Evolutionary conservation across 495 filamentous ascomycete genomes (phyloP).

Genomic region (Hypomontagnella submonticulosa): DNA sequence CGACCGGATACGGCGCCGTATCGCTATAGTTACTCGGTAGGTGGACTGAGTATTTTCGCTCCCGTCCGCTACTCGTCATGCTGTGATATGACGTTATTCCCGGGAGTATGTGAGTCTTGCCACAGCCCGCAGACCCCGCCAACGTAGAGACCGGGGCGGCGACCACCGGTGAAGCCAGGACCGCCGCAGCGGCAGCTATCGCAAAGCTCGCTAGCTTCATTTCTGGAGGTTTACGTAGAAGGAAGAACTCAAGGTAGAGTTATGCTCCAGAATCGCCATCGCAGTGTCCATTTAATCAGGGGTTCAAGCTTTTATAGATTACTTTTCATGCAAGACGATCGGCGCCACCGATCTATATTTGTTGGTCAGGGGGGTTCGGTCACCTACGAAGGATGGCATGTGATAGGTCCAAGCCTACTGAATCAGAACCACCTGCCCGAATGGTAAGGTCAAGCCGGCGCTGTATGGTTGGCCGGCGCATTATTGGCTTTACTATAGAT

Average conservation of each 20-base stretch:
- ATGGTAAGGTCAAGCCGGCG: conserved; percentile 20
- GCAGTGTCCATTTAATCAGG: conserved; percentile 15
- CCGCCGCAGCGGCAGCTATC: conserved; percentile 14
- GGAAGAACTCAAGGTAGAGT: background rate
- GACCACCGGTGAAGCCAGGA: conserved; percentile 7
- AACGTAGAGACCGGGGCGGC: conserved; percentile 14
- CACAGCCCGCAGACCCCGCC: conserved; percentile 39
- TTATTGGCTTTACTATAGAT: conserved; percentile 17
- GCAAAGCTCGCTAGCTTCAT: conserved; percentile 30
- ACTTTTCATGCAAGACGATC: conserved; percentile 17
- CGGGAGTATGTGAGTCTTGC: conserved; percentile 36
- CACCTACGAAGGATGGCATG: conserved; percentile 20
- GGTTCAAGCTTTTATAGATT: conserved; percentile 24
- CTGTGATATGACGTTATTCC: conserved; percentile 38
- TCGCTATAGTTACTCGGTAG: conserved; percentile 41
- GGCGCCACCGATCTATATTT: conserved; percentile 29
- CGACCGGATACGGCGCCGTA: conserved; percentile 41
- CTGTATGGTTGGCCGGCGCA: conserved; percentile 25
- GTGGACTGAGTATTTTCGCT: conserved; percentile 45
- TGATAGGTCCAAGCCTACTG: conserved; percentile 20
- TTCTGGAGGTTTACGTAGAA: conserved; percentile 3
- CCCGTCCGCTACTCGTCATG: conserved; percentile 43
- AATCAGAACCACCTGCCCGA: conserved; percentile 33
- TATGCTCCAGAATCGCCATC: too few relatives aligned
- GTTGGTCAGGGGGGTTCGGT: conserved; percentile 8